Percentiles rank a stretch among this genome's conserved stretches.
Conservation (phyloP, 306 rosid species). For the Prunus fruticosa region DNA sequence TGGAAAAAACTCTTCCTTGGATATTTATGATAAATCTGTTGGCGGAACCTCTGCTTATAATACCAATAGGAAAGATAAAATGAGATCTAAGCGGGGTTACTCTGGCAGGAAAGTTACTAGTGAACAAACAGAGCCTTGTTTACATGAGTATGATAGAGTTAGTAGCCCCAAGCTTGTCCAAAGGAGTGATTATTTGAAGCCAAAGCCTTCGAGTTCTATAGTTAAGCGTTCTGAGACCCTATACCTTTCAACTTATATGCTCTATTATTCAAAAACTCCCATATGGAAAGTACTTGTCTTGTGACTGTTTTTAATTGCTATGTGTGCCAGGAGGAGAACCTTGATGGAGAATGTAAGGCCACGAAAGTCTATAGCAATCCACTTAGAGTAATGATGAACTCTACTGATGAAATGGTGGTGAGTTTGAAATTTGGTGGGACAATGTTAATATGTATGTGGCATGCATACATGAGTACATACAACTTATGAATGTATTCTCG, state of each 20-base stretch:
- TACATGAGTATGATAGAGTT: conserved; percentile 36
- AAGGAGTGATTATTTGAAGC: conserved; percentile 50
- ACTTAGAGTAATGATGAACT: conserved; percentile 47
- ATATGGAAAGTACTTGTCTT: conserved; percentile 19
- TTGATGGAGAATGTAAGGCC: conserved; percentile 43
- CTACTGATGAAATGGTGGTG: conserved; percentile 58
- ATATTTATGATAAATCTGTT: conserved; percentile 56
- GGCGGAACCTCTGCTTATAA: conserved; percentile 49
- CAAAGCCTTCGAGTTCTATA: conserved; percentile 47
- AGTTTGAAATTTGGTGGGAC: conserved; percentile 38
- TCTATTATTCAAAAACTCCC: background rate
- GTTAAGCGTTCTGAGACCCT: conserved; percentile 30
- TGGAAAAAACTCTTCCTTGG: conserved; percentile 58
- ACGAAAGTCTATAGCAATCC: conserved; percentile 36
- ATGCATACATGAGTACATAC: background rate
- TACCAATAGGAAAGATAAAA: conserved; percentile 45
- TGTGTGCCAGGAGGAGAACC: conserved; percentile 48
- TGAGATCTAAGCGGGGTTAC: conserved; percentile 50
- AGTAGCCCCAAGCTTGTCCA: conserved; percentile 39
- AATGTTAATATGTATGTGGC: background rate
- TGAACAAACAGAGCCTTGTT: conserved; percentile 36
- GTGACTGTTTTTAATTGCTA: conserved; percentile 18
- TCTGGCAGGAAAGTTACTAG: conserved; percentile 44
- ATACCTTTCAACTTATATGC: conserved; percentile 2
- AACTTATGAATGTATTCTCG: background rate